Evolutionary conservation across 495 filamentous ascomycete species (phyloP).

Genomic region (Talaromyces liani): DNA sequence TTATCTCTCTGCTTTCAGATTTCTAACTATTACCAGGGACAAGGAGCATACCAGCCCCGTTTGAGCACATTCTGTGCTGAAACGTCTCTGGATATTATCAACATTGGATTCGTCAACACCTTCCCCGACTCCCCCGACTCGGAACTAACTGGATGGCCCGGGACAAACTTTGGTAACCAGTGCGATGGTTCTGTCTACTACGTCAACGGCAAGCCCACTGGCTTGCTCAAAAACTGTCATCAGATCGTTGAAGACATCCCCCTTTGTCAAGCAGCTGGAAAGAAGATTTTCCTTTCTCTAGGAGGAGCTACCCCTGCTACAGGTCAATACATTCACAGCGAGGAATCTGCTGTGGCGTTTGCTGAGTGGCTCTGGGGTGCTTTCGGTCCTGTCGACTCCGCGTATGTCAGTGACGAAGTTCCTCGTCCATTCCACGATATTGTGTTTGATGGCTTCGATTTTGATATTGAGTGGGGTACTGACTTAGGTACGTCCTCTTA

Average conservation of each 20-base stretch:
- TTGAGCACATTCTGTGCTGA: constrained; percentile 53
- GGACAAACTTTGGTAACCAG: constrained; percentile 59
- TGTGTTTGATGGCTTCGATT: constrained; percentile 65
- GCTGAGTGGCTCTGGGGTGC: constrained; percentile 57
- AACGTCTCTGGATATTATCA: constrained; percentile 56
- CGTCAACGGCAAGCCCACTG: constrained; percentile 18
- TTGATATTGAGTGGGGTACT: constrained; percentile 52
- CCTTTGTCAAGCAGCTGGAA: constrained; percentile 55
- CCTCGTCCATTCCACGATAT: constrained; percentile 56
- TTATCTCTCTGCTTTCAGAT: no score
- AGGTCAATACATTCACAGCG: constrained; percentile 29
- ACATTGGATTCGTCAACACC: constrained; percentile 55
- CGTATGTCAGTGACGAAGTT: constrained; percentile 23
- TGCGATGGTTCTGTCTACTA: constrained; percentile 46
- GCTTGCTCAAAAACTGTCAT: constrained; percentile 39
- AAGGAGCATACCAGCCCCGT: constrained; percentile 36
- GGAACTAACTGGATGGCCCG: constrained; percentile 44
- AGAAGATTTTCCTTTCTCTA: constrained; percentile 60
- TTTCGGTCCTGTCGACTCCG: constrained; percentile 45
- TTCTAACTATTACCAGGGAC: constrained; percentile 30
- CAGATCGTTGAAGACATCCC: constrained; percentile 55
- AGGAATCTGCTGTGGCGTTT: constrained; percentile 35
- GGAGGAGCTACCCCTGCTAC: constrained; percentile 41
- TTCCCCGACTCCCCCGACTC: constrained; percentile 45
- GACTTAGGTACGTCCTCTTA: constrained; percentile 27